These are phyloP conservation scores for Datura wrightii DNA, from an alignment of 257 asterid genomes.

Conservation along the genomic window DNA sequence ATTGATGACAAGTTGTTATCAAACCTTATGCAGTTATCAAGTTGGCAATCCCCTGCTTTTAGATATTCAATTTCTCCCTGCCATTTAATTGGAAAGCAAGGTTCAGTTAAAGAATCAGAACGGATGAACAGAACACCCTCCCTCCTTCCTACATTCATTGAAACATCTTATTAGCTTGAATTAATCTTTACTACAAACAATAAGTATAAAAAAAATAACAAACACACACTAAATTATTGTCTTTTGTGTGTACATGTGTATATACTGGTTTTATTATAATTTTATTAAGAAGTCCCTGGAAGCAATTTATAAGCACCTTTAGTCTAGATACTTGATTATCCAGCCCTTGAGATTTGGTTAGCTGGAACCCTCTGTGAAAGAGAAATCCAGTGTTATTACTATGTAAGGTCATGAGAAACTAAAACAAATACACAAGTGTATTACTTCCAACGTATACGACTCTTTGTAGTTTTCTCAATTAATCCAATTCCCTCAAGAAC, in stretches of 20 bases:
- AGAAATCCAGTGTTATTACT: slow-evolving; percentile 38
- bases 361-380: slow-evolving; percentile 57
- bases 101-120: slow-evolving; percentile 17
- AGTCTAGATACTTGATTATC: slow-evolving; percentile 46
- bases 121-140: background rate
- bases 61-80: slow-evolving; percentile 68
- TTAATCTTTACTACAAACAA: too few species aligned
- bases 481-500: slow-evolving; percentile 89
- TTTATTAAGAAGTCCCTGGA: too few species aligned
- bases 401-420: slow-evolving; percentile 30
- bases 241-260: too few species aligned
- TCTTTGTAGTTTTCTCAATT: slow-evolving; percentile 77
- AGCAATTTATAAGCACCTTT: slow-evolving; percentile 56
- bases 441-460: slow-evolving; percentile 81
- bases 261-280: too few species aligned
- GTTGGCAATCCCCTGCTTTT: slow-evolving; percentile 57
- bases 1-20: slow-evolving; percentile 30
- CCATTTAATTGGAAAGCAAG: slow-evolving; percentile 34
- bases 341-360: slow-evolving; percentile 45
- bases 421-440: slow-evolving; percentile 29
- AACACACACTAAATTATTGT: too few species aligned
- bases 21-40: slow-evolving; percentile 78
- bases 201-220: too few species aligned
- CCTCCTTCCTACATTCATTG: background rate
- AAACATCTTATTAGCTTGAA: too few species aligned